Base-by-base conservation (phyloP, 176 grass and related monocot genomes). In the Paspalum notatum region DNA sequence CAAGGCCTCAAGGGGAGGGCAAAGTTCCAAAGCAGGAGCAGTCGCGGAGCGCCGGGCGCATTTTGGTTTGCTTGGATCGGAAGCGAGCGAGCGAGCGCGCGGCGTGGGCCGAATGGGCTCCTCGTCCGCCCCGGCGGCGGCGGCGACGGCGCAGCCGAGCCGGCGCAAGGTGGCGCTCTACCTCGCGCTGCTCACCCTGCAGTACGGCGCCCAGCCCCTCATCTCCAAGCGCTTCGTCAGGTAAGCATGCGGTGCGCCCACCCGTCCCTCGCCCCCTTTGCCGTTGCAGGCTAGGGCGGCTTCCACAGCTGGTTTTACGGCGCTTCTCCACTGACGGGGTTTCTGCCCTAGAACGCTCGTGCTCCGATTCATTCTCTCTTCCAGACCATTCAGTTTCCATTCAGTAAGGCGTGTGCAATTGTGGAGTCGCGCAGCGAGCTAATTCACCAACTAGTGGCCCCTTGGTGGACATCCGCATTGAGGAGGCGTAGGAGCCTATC, bases 181-280 rank as follows among this genome's bases (percentile, higher is more conserved):
- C 78, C 90, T 95, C 12, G 45, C 74, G 27, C 92, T 93, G 38
- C 92, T 98, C 62, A 93, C 96, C 51, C 86, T 98, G 54, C 96
- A 98, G 90, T 91, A 98, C 88, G 90, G 96, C 75, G 80, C 92
- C 24, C 96, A 99, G 90, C 92, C 96, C 46, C 92, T 99, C n/a
- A 76, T 99, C 82, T 95, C 92, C 86, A 99, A 99, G 74, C 92
- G 92, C 79, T 95, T 81, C 64, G 86, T 93, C 88, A 74, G 96
- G 96, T 95, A 89, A 54, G 3, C n/a, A n/a, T n/a, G n/a, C 75
- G 21, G 42, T n/a, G 6, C 58, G 12, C 21, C 22, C 71, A n/a
- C 53, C 21, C 50, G 14, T 50, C 24, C n/a, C 40, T n/a, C 57
- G 8, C 50, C n/a, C 32, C 39, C 37, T 42, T 42, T 20, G 39